Evolutionary conservation across 2,329 filamentous ascomycete genomes (phyloP).

Genomic region (Laburnicola sp.): DNA sequence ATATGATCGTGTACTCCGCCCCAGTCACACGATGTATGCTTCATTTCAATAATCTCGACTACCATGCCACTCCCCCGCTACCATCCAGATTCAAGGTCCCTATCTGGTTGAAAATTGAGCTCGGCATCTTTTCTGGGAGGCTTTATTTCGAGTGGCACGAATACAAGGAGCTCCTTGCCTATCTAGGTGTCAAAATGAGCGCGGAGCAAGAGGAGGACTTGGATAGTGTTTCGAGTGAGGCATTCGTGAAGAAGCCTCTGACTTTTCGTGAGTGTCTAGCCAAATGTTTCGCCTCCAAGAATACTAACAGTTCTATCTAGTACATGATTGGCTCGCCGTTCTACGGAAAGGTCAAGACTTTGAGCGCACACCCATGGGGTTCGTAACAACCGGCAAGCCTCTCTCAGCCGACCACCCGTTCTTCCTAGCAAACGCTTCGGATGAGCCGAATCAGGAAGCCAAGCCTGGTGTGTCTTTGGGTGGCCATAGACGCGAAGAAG

Average conservation of each 20-base stretch:
- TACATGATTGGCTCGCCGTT: constrained; percentile 61
- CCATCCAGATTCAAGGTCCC: constrained; percentile 50
- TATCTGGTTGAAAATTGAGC: constrained; percentile 58
- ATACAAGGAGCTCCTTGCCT: constrained; percentile 30
- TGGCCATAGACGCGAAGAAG: neutral
- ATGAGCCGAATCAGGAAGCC: neutral
- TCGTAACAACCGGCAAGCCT: constrained; percentile 56
- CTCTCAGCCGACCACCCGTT: constrained; percentile 56
- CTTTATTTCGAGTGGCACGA: constrained; percentile 62
- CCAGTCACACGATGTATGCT: constrained; percentile 64
- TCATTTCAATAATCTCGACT: constrained; percentile 59
- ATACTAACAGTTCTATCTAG: constrained; percentile 49
- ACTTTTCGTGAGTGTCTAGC: constrained; percentile 33
- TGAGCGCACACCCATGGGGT: constrained; percentile 62
- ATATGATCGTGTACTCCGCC: constrained; percentile 62
- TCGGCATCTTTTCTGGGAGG: constrained; percentile 64
- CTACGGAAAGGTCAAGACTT: constrained; percentile 61
- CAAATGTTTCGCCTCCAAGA: too few relatives aligned
- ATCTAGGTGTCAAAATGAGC: constrained; percentile 23
- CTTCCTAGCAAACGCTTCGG: constrained; percentile 42
- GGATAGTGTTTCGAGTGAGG: constrained; percentile 7
- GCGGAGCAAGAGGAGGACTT: neutral
- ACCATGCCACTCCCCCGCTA: constrained; percentile 56
- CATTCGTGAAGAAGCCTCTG: constrained; percentile 32
- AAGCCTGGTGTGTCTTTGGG: neutral